Base-by-base conservation (phyloP, 345 rosid genomes). In the Ailanthus altissimus region DNA sequence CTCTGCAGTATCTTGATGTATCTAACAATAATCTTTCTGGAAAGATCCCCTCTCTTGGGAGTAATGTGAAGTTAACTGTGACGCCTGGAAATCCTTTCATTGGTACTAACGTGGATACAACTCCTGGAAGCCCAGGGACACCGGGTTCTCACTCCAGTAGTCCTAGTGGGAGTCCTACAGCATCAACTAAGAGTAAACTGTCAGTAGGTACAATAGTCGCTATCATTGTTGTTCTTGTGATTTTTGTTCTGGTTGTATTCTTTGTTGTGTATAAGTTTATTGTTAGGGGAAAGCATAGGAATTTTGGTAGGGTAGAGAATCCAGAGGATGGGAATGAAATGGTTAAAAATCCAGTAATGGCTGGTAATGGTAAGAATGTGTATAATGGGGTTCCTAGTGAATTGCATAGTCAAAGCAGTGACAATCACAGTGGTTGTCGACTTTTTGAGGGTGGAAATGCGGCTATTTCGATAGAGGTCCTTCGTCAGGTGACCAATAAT, bases 11-110 rank as follows among this genome's bases (percentile, higher is more conserved):
- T 50, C 76, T 95, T 74, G 90, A 93, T 80, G 88, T 95, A 12
- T 85, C 97, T 0, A 92, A 92, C 76, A 94, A 94, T 80, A 90
- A 94, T 76, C 91, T 94, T 68, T 78, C 57, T 1, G 95, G 97
- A 6, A 69, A 45, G 5, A 65, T 89, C 36, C 97, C 94, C 0
- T 23, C 56, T 57, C 90, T 93, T 68, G 71, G 87, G 0, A 6
- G 58, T 6, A 32, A 71, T 0, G 90, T 92, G 58, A 90, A 86
- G 83, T 74, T 91, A 47, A 56, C 5, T 6, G 49, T 76, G 66
- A 73, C 81, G 9, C 83, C 89, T 0, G 97, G 97, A 9, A 74
- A 74, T 53, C 77, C 77, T 49, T 74, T 74, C 45, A 62, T 74
- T 20, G 77, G 77, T n/a, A 61, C 77, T 0, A 1, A 47, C 32